phyloP scores from a whole-genome alignment of 345 rosid genomes.

The Xanthoceras sorbifolium region DNA sequence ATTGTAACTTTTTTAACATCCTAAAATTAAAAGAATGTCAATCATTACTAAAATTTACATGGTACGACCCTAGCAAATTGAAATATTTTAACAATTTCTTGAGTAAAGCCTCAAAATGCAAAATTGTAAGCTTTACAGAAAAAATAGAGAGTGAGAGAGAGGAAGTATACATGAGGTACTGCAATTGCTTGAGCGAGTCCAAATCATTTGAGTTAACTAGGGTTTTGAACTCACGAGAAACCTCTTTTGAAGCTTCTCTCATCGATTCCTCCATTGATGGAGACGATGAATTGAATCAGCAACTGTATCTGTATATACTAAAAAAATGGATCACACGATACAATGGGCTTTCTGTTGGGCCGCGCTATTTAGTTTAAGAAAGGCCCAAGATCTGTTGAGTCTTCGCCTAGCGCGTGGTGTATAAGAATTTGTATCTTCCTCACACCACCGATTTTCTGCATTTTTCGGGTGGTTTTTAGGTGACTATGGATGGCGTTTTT shows the following conservation, averaged over 20 bases:
- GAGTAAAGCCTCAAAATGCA: not conserved
- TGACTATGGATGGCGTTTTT: too few species aligned
- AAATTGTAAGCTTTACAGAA: not conserved
- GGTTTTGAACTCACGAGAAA: slow-evolving; percentile 74
- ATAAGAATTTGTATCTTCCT: too few species aligned
- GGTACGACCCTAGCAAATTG: not conserved
- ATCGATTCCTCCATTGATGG: slow-evolving; percentile 32
- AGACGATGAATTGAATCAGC: not conserved
- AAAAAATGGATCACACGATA: too few species aligned
- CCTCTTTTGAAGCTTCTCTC: slow-evolving; percentile 63
- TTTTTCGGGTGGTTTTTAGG: too few species aligned
- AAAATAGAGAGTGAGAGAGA: slow-evolving; percentile 15
- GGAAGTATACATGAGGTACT: slow-evolving; percentile 64
- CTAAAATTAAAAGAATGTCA: too few species aligned
- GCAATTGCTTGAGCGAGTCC: slow-evolving; percentile 68
- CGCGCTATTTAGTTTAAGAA: too few species aligned
- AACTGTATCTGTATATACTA: too few species aligned
- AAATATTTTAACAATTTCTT: not conserved
- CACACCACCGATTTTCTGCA: too few species aligned
- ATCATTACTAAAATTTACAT: not conserved
- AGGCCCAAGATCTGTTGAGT: too few species aligned
- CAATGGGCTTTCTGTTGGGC: too few species aligned
- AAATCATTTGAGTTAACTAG: slow-evolving; percentile 59
- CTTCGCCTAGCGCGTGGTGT: too few species aligned
- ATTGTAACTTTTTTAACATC: too few species aligned